Base-by-base conservation (phyloP, 106 monocot species). In the Xerophyta viscosa region DNA sequence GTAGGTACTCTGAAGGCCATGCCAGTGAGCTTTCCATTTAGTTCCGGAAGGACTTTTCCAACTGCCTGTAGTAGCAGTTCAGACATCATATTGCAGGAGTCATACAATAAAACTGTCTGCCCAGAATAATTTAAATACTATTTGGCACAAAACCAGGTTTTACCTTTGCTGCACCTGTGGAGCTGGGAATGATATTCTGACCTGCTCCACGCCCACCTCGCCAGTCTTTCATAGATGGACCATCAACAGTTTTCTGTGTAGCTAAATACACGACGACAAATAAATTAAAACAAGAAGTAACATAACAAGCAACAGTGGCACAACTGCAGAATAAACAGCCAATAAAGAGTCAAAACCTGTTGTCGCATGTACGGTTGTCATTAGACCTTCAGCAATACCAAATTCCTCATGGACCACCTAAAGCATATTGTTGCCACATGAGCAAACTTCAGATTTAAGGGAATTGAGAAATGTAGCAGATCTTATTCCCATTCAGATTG, bases 341-440 rank as follows among this genome's bases (percentile, higher is more conserved):
- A 20, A 20, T 7, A 46, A 7, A 19, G 20, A 46, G 24, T 52
- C 24, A 11, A 57, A 62, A 88, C 94, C 94, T 78, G 94, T 94
- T 42, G 94, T 84, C 29, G 94, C 94, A 76, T 94, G 94, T 44
- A 94, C 94, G 31, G 94, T 94, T 23, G 94, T 94, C 94, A 94
- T 94, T 31, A 94, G 88, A 37, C 84, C 94, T 72, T 94, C 88
- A 51, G 56, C 72, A 68, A 88, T 94, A 48, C 94, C 94, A 63
- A 94, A 94, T 58, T 94, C 94, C 67, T 94, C 94, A 71, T 94
- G 94, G 20, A 94, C 94, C 25, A 94, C 94, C 94, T 94, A 61
- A n/a, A n/a, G n/a, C n/a, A n/a, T n/a, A n/a, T n/a, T 33, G 5
- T 6, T 33, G 33, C 33, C 10, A 33, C 33, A 10, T 33, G 10